Conservation (phyloP, 495 filamentous ascomycete species). For the Aspergillus indologenus region DNA sequence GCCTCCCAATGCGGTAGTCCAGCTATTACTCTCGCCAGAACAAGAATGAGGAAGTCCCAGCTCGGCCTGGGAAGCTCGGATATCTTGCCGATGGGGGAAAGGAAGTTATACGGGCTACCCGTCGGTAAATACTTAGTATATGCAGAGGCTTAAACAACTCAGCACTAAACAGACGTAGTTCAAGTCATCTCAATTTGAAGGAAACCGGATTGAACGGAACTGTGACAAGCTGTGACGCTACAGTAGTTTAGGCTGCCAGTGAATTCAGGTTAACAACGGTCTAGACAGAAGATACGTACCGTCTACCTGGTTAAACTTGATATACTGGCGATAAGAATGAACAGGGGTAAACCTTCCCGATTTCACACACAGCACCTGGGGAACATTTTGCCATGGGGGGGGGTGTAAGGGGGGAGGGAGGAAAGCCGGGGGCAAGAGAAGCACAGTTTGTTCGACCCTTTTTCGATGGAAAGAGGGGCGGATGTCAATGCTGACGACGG, state of each 20-base stretch:
- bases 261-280: background rate
- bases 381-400: constrained; percentile 7
- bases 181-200: background rate
- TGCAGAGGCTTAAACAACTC: background rate
- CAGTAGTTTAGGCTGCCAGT: background rate
- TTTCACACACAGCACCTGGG: constrained; percentile 1
- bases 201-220: background rate
- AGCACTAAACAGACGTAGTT: background rate
- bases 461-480: constrained; percentile 14
- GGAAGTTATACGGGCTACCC: background rate
- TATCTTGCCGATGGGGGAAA: constrained; percentile 11
- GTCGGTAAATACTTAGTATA: background rate
- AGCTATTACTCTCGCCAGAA: background rate
- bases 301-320: background rate
- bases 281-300: background rate
- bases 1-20: background rate
- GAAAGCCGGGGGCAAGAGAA: background rate
- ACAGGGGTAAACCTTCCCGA: constrained; percentile 13
- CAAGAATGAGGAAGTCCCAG: constrained; percentile 8
- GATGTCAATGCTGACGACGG: constrained; percentile 26
- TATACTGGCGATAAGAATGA: constrained; percentile 1
- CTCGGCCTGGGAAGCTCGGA: constrained; percentile 10
- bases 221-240: background rate
- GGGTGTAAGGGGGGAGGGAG: background rate
- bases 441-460: background rate